Evolutionary conservation across 495 filamentous ascomycete genomes (phyloP), one percentile per base, ranked within the genome.

Genomic region (Penicillium pancosmium): DNA sequence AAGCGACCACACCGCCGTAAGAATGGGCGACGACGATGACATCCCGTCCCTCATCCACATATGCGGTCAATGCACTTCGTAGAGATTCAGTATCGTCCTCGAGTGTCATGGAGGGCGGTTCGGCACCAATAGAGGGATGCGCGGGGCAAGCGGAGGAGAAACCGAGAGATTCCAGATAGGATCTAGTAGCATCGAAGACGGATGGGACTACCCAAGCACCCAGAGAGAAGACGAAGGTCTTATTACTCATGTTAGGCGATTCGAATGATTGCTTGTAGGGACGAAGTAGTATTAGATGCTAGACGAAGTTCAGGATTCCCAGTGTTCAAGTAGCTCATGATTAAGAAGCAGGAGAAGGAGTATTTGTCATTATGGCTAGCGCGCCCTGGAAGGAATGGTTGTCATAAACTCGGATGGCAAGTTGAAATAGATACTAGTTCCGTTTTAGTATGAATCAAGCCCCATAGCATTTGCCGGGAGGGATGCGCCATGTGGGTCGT

Each of bases 21-120:
- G 79, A 82, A 61, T 84, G 81, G 15, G 65, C 72, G 4, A 82
- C 63, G 15, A 84, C 56, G 5, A 84, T 68, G 15, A 84, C 71
- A 57, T 83, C 75, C 49, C 68, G 67, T 5, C 78, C 77, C 1
- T 72, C 48, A 62, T 74, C 58, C 65, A 72, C 55, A 56, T 68
- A 54, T 64, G 59, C 47, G 55, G 62, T 49, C 19, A 76, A 56
- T 1, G 64, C 52, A 0, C 52, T 34, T 7, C 68, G 70, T 6
- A 80, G 62, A 19, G 61, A 63, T 6, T 66, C 52, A 41, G 68
- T 51, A 59, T 81, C 78, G 33, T 67, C 56, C 6, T 59, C 65
- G 31, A 75, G 67, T 49, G 72, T 75, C 52, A 78, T 77, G 27
- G 71, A 78, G 41, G 76, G 65, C 23, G 75, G 61, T 59, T 73